Conservation (phyloP, 1,284 basidiomycete genomes). For the Melampsora occidentalis region DNA sequence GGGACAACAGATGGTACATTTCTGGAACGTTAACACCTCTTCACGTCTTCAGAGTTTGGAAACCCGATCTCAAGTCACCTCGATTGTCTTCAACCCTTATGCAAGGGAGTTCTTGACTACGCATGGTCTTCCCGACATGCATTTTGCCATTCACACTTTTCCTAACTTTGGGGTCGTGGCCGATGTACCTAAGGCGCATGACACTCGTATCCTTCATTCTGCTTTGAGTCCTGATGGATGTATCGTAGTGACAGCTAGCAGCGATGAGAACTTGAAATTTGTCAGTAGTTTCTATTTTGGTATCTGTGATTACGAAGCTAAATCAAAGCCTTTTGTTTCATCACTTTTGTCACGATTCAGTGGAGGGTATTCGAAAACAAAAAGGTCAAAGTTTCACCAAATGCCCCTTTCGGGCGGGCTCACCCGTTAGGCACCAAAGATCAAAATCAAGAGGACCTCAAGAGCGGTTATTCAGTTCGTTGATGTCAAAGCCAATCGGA, state of each 20-base stretch:
- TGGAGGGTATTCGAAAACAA: conserved; percentile 1
- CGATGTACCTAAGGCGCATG: conserved; percentile 87
- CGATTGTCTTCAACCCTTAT: conserved; percentile 81
- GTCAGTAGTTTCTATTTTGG: neutral
- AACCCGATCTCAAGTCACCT: conserved; percentile 87
- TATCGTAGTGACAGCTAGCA: conserved; percentile 80
- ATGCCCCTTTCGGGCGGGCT: conserved; percentile 1
- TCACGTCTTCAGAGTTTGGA: conserved; percentile 56
- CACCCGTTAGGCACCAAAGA: neutral
- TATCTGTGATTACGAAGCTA: neutral
- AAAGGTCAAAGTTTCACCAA: neutral
- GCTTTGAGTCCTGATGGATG: conserved; percentile 82
- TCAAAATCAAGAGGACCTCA: neutral
- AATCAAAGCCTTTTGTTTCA: neutral
- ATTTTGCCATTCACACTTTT: conserved; percentile 67
- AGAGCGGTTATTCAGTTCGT: neutral
- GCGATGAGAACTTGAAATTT: conserved; percentile 91
- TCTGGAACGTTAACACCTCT: conserved; percentile 43
- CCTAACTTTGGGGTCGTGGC: conserved; percentile 71
- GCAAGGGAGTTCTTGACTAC: conserved; percentile 87
- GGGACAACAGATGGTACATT: conserved; percentile 37
- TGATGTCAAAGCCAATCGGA: neutral
- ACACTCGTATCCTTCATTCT: conserved; percentile 79
- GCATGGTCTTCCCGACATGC: conserved; percentile 79
- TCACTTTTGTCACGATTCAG: neutral